Conservation (phyloP, 345 rosid genomes). For the Eucalyptus regnans region DNA sequence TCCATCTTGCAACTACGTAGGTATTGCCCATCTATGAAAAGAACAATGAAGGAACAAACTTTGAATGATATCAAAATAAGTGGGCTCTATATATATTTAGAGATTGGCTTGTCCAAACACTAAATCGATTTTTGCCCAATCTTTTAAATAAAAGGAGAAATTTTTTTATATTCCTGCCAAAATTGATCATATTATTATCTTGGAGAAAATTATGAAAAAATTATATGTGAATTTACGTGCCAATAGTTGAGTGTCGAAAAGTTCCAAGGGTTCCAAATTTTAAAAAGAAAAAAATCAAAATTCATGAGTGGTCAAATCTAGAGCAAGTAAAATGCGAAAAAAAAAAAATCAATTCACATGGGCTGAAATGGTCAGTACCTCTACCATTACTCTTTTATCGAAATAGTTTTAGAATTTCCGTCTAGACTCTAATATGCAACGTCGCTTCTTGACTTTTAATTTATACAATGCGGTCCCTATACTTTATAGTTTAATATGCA, state of each 20-base stretch:
- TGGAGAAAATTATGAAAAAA: background rate
- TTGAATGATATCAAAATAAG: background rate
- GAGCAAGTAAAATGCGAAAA: background rate
- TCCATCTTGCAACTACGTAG: background rate
- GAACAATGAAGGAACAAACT: background rate
- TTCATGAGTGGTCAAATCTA: background rate
- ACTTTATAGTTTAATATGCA: background rate
- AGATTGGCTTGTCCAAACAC: background rate
- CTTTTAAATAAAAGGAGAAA: background rate
- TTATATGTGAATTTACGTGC: background rate
- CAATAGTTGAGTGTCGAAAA: background rate
- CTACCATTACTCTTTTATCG: background rate
- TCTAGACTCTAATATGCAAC: background rate
- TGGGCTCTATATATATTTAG: background rate
- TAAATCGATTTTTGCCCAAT: background rate
- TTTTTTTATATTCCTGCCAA: background rate
- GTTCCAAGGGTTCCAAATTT: background rate
- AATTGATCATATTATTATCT: background rate
- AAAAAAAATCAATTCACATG: background rate
- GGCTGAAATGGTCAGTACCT: background rate
- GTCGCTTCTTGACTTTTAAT: accelerated
- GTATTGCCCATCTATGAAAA: background rate
- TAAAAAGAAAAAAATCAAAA: background rate
- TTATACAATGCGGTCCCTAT: accelerated
- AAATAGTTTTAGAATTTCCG: background rate